phyloP scores from a whole-genome alignment of 805 yeast species.

The Wickerhamia fluorescens region DNA sequence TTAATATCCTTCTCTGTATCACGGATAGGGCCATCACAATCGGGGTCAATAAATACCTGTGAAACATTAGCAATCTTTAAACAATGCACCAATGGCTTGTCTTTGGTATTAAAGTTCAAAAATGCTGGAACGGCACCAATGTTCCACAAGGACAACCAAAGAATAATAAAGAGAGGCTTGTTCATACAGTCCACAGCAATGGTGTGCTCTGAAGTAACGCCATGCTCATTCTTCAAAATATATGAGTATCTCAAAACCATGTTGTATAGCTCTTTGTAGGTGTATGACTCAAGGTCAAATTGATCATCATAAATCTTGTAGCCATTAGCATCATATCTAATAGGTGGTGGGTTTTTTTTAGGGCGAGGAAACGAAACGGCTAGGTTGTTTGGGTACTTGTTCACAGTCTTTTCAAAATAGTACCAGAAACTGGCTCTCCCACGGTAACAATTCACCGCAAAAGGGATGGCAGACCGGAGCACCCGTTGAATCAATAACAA shows the following conservation, averaged over 20 bases:
- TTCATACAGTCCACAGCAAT: constrained; percentile 75
- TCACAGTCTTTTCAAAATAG: constrained; percentile 51
- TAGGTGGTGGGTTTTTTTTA: constrained; percentile 18
- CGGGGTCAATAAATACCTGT: constrained; percentile 70
- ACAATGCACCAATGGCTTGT: constrained; percentile 74
- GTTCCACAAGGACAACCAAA: constrained; percentile 87
- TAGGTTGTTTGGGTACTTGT: constrained; percentile 38
- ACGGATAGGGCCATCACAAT: constrained; percentile 45
- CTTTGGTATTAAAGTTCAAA: constrained; percentile 71
- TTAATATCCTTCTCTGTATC: constrained; percentile 40
- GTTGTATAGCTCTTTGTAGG: constrained; percentile 64
- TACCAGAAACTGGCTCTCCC: constrained; percentile 63
- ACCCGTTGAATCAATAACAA: constrained; percentile 41
- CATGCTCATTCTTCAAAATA: constrained; percentile 55
- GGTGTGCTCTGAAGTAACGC: constrained; percentile 57
- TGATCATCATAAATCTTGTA: constrained; percentile 43
- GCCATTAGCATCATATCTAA: constrained; percentile 22
- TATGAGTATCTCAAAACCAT: constrained; percentile 60
- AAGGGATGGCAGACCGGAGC: constrained; percentile 34
- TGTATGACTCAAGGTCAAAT: constrained; percentile 54
- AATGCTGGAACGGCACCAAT: constrained; percentile 87
- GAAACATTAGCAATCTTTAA: constrained; percentile 57
- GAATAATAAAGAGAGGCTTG: constrained; percentile 70
- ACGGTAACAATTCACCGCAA: constrained; percentile 26
- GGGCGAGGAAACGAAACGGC: constrained; percentile 65